A percentile compares a stretch with the other conserved stretches of the same genome.
Conservation (phyloP, 345 rosid species). For the Boechera retrofracta region DNA sequence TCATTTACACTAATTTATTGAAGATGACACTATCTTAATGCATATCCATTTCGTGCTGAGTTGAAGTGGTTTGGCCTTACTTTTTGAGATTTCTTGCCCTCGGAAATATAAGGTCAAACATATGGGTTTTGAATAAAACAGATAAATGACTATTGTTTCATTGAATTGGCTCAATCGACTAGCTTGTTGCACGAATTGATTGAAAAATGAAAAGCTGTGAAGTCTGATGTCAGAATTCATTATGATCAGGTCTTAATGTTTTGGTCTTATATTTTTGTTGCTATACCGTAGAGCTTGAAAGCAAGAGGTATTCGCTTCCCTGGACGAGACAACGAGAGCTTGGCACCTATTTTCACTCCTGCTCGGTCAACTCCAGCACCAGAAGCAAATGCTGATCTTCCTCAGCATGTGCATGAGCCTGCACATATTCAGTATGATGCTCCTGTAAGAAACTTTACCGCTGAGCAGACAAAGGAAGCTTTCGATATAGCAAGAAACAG, state of each 20-base stretch:
- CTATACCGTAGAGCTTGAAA: conserved; percentile 65
- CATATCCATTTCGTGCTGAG: neutral
- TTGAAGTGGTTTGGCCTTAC: neutral
- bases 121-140: neutral
- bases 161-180: conserved; percentile 2
- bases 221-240: conserved; percentile 13
- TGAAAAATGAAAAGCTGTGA: neutral
- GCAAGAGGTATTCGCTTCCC: conserved; percentile 95
- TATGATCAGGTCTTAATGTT: conserved; percentile 21
- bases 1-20: conserved; percentile 7
- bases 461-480: conserved; percentile 92
- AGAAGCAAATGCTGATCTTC: conserved; percentile 57
- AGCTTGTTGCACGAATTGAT: conserved; percentile 20
- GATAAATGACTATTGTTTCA: neutral
- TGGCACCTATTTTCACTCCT: conserved; percentile 96
- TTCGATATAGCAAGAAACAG: conserved; percentile 95
- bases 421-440: conserved; percentile 52
- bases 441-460: conserved; percentile 61
- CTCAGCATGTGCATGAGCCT: conserved; percentile 52
- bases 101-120: neutral
- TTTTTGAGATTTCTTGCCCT: too few species aligned
- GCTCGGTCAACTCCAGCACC: conserved; percentile 71
- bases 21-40: neutral
- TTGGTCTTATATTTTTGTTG: conserved; percentile 26
- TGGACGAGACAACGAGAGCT: conserved; percentile 92